Conservation (phyloP, 768 basidiomycete genomes). For the Ramaria rubella region DNA sequence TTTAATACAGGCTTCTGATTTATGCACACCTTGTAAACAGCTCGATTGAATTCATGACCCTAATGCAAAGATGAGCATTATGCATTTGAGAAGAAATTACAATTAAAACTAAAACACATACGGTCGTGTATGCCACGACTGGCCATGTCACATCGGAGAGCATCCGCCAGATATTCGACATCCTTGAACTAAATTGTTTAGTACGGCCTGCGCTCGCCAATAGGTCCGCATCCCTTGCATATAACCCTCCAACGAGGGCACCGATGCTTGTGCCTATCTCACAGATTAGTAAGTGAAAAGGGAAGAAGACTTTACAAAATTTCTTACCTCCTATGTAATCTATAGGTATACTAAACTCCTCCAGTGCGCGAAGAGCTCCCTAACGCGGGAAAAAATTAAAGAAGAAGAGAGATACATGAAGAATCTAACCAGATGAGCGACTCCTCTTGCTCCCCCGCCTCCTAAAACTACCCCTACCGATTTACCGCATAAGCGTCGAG, state of each 20-base stretch:
- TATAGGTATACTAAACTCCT: conserved; percentile 88
- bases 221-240: conserved; percentile 90
- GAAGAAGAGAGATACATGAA: background rate
- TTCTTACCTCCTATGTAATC: conserved; percentile 77
- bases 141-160: conserved; percentile 92
- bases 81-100: background rate
- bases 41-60: conserved; percentile 94
- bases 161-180: conserved; percentile 93
- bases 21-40: conserved; percentile 75
- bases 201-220: conserved; percentile 78
- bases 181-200: conserved; percentile 80
- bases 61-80: conserved; percentile 24
- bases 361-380: conserved; percentile 90
- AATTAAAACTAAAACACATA: conserved; percentile 19
- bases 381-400: conserved; percentile 23
- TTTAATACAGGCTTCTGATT: background rate
- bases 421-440: conserved; percentile 54
- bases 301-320: no score
- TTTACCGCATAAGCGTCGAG: conserved; percentile 84
- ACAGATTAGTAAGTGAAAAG: conserved; percentile 4
- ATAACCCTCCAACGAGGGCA: conserved; percentile 86
- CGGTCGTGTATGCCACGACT: conserved; percentile 87
- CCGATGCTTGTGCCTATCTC: conserved; percentile 78
- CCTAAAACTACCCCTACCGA: conserved; percentile 93
- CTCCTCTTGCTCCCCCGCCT: conserved; percentile 94